Evolutionary conservation across 441 rosid genomes (phyloP).

Genomic region (Bruguiera hainesii): DNA sequence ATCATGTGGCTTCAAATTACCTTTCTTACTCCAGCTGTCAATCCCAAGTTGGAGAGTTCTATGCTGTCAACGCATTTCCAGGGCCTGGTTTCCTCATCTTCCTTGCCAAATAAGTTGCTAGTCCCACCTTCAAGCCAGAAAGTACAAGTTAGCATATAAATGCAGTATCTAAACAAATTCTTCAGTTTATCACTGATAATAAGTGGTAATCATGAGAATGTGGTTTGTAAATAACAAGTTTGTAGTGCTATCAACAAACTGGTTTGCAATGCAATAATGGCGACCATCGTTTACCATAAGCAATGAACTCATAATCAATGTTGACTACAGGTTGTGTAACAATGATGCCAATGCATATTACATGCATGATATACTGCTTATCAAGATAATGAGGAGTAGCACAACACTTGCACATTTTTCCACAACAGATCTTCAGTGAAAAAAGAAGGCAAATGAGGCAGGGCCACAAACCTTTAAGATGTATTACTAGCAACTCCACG

Average conservation of each 20-base stretch:
- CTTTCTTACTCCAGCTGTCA: constrained; percentile 89
- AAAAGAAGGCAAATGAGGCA: neutral
- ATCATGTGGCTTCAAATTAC: constrained; percentile 30
- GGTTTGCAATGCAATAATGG: neutral
- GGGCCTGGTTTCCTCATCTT: constrained; percentile 27
- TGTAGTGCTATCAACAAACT: neutral
- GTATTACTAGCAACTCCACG: constrained; percentile 65
- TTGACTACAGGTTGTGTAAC: neutral
- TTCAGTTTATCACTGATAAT: neutral
- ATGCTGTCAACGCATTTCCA: constrained; percentile 62
- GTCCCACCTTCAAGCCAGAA: constrained; percentile 34
- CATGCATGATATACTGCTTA: neutral
- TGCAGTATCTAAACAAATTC: neutral
- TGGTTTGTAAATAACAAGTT: neutral
- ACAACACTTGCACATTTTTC: neutral
- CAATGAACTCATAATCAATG: neutral
- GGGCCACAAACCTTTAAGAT: constrained; percentile 51
- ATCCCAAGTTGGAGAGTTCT: constrained; percentile 65
- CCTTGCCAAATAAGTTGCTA: constrained; percentile 32
- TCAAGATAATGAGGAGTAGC: neutral
- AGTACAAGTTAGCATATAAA: neutral
- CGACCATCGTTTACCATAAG: too few relatives aligned
- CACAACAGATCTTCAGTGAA: neutral
- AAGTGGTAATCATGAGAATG: neutral
- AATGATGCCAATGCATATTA: neutral